A percentile compares a stretch with the other conserved stretches of the same genome.
phyloP scores from a whole-genome alignment of 2,329 filamentous ascomycete genomes.

The Colletotrichum acutatum region DNA sequence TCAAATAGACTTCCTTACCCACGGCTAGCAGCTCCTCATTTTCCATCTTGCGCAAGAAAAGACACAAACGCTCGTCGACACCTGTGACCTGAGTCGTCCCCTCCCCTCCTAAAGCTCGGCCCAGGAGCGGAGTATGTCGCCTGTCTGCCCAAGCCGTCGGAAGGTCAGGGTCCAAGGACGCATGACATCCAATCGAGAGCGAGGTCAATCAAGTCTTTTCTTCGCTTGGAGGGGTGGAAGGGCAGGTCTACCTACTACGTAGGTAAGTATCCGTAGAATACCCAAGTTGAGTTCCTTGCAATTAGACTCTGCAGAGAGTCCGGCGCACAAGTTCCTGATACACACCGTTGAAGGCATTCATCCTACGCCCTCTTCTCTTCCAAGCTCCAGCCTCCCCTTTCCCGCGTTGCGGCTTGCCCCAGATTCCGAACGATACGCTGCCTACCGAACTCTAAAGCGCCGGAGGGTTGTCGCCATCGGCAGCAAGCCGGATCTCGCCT shows the following conservation, averaged over 20 bases:
- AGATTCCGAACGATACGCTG: not conserved
- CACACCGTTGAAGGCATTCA: not conserved
- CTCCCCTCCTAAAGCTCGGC: not conserved
- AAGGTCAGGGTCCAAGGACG: slow-evolving; percentile 27
- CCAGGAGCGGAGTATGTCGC: slow-evolving; percentile 10
- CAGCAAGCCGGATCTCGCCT: not conserved
- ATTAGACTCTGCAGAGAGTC: not conserved
- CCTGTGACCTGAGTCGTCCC: slow-evolving; percentile 1
- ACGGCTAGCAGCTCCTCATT: not conserved
- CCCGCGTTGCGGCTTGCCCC: not conserved
- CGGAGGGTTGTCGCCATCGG: not conserved
- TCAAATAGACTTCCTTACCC: slow-evolving; percentile 21
- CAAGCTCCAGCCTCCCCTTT: not conserved
- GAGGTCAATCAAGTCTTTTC: not conserved
- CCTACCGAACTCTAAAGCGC: not conserved
- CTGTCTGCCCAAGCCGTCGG: slow-evolving; percentile 19
- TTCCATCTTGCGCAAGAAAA: not conserved
- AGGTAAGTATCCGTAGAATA: not conserved
- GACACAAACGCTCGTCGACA: not conserved
- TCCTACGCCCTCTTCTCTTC: not conserved
- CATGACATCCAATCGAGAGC: slow-evolving; percentile 13
- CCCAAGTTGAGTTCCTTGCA: not conserved
- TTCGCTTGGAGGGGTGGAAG: too few relatives aligned
- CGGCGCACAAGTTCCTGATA: not conserved
- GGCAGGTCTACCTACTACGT: too few relatives aligned